These are phyloP conservation scores for Hypsizygus marmoreus DNA, from an alignment of 768 basidiomycete genomes.

Conservation along the genomic window DNA sequence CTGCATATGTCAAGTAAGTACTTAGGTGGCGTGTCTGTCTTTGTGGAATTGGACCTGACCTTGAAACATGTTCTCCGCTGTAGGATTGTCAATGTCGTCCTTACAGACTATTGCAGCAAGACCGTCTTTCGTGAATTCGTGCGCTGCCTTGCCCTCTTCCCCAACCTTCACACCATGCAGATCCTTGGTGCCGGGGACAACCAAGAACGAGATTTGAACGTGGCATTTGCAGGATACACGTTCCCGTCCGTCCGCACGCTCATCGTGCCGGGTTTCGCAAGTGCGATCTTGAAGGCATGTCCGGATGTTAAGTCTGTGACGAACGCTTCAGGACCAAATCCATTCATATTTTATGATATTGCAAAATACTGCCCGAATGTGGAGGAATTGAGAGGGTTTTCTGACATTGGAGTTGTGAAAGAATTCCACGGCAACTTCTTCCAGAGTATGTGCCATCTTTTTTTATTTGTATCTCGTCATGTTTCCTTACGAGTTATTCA, in stretches of 20 bases:
- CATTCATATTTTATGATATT: neutral
- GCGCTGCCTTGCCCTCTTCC: constrained; percentile 20
- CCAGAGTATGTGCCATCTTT: neutral
- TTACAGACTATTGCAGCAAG: constrained; percentile 13
- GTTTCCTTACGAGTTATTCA: neutral
- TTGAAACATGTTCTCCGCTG: neutral
- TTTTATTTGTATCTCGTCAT: neutral
- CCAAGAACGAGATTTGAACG: neutral
- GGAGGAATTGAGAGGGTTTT: constrained; percentile 2
- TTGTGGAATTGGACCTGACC: neutral
- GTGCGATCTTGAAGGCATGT: neutral
- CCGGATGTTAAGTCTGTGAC: constrained; percentile 3
- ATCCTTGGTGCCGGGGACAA: neutral
- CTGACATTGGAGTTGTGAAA: neutral
- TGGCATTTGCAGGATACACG: neutral
- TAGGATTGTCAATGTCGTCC: constrained; percentile 20
- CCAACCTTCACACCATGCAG: constrained; percentile 25
- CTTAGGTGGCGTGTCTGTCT: no score
- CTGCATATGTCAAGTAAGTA: constrained; percentile 21
- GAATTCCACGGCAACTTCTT: neutral
- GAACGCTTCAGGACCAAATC: neutral
- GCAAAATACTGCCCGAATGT: neutral
- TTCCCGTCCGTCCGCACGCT: constrained; percentile 8
- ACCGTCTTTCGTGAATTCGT: constrained; percentile 21
- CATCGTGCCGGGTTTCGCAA: neutral